phyloP scores from a whole-genome alignment of 768 basidiomycete genomes.

The Pisolithus albus region DNA sequence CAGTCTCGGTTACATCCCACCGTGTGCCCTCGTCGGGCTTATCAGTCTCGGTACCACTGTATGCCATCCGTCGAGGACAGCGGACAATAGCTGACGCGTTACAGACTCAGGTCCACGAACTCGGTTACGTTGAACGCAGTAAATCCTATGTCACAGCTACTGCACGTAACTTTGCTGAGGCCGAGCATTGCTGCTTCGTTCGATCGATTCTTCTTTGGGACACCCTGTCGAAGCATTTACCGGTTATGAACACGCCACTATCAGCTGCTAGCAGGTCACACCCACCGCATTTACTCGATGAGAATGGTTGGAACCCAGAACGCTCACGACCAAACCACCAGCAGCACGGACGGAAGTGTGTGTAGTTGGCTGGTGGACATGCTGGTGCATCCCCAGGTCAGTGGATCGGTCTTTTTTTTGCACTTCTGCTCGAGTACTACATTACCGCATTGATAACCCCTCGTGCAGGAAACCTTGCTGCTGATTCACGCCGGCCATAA shows the following conservation, averaged over 20 bases:
- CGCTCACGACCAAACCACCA: conserved; percentile 93
- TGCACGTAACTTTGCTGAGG: too few species aligned
- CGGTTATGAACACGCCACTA: conserved; percentile 24
- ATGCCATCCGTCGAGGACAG: too few species aligned
- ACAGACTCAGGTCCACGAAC: too few species aligned
- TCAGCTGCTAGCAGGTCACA: conserved; percentile 85
- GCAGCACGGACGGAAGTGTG: conserved; percentile 93
- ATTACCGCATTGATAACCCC: too few species aligned
- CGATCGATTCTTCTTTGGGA: too few species aligned
- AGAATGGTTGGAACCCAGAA: conserved; percentile 98
- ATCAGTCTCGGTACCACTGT: too few species aligned
- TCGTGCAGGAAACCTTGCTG: too few species aligned
- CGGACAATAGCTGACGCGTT: too few species aligned
- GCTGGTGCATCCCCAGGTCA: conserved; percentile 94
- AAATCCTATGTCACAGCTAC: conserved; percentile 62
- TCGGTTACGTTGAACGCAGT: conserved; percentile 62
- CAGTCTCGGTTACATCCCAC: conserved; percentile 86
- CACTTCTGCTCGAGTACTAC: neutral
- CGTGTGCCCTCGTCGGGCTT: conserved; percentile 57
- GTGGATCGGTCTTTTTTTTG: conserved; percentile 1
- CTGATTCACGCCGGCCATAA: too few species aligned
- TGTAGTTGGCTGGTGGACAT: conserved; percentile 99
- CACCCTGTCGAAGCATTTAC: too few species aligned
- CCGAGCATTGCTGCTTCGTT: too few species aligned
- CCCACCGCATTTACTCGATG: conserved; percentile 98